Evolutionary conservation across 2,329 filamentous ascomycete species (phyloP), one percentile per base, ranked within the genome.

Genomic region (Cordyceps cicadae): DNA sequence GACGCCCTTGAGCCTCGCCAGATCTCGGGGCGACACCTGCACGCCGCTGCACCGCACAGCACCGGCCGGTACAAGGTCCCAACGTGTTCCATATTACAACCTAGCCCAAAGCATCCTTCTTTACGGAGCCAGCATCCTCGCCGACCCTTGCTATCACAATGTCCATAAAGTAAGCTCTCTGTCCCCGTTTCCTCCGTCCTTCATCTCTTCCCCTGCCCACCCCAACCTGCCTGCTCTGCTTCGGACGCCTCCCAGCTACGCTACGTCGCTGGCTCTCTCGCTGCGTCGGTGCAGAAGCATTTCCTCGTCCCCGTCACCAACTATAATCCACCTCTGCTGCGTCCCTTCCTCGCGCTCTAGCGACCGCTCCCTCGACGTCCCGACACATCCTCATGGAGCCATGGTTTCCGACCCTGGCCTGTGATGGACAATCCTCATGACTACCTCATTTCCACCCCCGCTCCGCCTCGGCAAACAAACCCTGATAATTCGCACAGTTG

Each of bases 401-500:
- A 65, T 65, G 67, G 63, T 68, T 68, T 68, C 70, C 68, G 67
- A 69, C 66, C 65, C 66, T 66, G 64, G 66, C 66, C 66, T 70
- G 71, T 64, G 67, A 75, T 75, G 73, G 71, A 75, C 67, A 75
- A 75, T 62, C 73, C 73, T 67, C 72, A 73, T 68, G 73, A 75
- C 66, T 75, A 75, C 65, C 69, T 75, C 62, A 73, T 75, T 66
- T 69, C 72, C 62, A 71, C 68, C 66, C 70, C 68, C 64, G 66
- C 70, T 64, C 67, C 67, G 65, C 64, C 69, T 53, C 69, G 70
- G 65, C 68, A 67, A 60, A 70, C 73, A 62, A 74, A 81, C 70
- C 76, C 81, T 84, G 76, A 85, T 77, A 77, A 83, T 71, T 73
- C 73, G 67, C 73, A 76, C 70, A 85, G 82, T 69, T 97, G 93